Conservation (phyloP, 768 basidiomycete species). For the Rhodosporidiobolus sp. region DNA sequence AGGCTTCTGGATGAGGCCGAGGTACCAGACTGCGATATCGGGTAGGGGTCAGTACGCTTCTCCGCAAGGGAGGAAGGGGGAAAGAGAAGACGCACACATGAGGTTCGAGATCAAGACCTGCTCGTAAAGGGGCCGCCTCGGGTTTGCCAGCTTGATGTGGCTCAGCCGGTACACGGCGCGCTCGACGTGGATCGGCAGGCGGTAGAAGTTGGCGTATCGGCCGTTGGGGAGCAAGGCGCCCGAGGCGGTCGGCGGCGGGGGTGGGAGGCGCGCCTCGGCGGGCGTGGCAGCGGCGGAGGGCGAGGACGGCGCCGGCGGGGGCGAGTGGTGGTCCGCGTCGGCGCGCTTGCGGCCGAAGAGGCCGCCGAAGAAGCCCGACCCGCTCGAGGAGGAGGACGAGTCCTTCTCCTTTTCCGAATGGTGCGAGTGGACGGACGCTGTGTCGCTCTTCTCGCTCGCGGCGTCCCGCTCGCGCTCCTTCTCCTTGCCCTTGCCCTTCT, state of each 20-base stretch:
- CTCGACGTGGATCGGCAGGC: slow-evolving; percentile 98
- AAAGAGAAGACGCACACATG: slow-evolving; percentile 43
- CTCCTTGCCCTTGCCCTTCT: slow-evolving; percentile 47
- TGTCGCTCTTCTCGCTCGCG: slow-evolving; percentile 34
- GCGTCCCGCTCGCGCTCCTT: slow-evolving; percentile 46
- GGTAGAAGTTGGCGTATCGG: slow-evolving; percentile 49
- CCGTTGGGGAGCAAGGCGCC: slow-evolving; percentile 47
- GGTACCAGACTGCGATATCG: slow-evolving; percentile 79
- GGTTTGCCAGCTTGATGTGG: slow-evolving; percentile 98
- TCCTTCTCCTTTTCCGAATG: slow-evolving; percentile 49
- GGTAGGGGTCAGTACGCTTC: slow-evolving; percentile 62
- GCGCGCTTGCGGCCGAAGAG: slow-evolving; percentile 84
- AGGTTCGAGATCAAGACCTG: slow-evolving; percentile 63
- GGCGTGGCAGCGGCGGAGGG: not conserved
- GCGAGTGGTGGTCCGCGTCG: slow-evolving; percentile 56
- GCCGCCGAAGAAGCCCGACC: slow-evolving; percentile 77
- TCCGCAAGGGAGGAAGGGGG: slow-evolving; percentile 53
- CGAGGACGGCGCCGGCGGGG: slow-evolving; percentile 29
- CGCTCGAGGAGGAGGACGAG: slow-evolving; percentile 56
- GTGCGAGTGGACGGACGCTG: slow-evolving; percentile 33
- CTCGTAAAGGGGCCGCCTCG: slow-evolving; percentile 90
- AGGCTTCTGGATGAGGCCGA: slow-evolving; percentile 93
- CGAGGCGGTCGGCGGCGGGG: slow-evolving; percentile 43
- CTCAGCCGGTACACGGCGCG: slow-evolving; percentile 94
- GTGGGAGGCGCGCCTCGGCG: slow-evolving; percentile 35